phyloP scores from a whole-genome alignment of 192 early-diverging fungal genomes.

The Dissophora ornata region DNA sequence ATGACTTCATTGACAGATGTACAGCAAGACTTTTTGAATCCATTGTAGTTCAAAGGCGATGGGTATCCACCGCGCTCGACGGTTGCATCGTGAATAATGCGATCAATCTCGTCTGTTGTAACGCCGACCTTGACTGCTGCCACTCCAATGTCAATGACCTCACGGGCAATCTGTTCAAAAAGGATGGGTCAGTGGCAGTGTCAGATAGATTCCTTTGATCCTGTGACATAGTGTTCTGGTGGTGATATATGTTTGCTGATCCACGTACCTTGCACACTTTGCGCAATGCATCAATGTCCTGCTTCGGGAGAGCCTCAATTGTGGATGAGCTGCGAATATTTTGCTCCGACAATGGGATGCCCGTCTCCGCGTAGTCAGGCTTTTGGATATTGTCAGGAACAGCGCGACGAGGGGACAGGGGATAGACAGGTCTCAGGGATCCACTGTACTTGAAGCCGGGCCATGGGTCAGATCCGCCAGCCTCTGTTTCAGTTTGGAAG shows the following conservation, averaged over 20 bases:
- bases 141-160: conserved; percentile 90
- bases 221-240: too few relatives aligned
- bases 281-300: conserved; percentile 86
- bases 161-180: conserved; percentile 63
- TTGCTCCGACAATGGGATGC: conserved; percentile 82
- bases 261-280: conserved; percentile 80
- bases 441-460: conserved; percentile 70
- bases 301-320: conserved; percentile 74
- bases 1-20: conserved; percentile 81
- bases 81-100: conserved; percentile 93
- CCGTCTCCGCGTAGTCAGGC: conserved; percentile 82
- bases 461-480: conserved; percentile 51
- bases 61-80: conserved; percentile 94
- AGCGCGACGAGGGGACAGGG: conserved; percentile 72
- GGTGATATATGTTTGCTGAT: too few relatives aligned
- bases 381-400: conserved; percentile 74
- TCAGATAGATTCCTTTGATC: too few relatives aligned
- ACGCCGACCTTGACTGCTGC: conserved; percentile 84
- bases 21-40: conserved; percentile 97
- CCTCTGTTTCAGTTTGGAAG: conserved; percentile 5
- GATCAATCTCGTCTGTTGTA: conserved; percentile 97
- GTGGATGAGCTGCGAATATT: conserved; percentile 69
- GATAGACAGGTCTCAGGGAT: conserved; percentile 76
- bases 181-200: too few relatives aligned
- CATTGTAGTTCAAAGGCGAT: conserved; percentile 95